Conservation (phyloP, 1,139 yeast species). For the Pichia sp. region DNA sequence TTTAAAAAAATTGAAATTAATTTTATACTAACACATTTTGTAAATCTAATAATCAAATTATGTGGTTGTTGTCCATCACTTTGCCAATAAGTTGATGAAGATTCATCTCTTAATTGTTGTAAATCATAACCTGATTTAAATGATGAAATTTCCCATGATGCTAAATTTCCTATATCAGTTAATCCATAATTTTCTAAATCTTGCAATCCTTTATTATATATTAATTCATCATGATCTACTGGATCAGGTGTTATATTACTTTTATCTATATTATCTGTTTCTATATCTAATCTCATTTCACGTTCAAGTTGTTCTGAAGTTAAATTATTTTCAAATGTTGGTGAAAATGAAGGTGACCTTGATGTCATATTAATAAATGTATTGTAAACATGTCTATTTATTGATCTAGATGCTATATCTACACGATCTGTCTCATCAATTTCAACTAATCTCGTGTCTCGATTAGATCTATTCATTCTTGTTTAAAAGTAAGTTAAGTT, state of each 20-base stretch:
- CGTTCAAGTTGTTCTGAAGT: not conserved
- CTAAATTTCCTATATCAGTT: slow-evolving; percentile 72
- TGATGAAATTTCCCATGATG: slow-evolving; percentile 82
- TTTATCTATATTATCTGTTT: slow-evolving; percentile 10
- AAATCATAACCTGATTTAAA: slow-evolving; percentile 69
- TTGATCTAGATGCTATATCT: too few species aligned
- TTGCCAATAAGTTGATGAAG: slow-evolving; percentile 82
- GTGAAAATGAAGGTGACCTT: not conserved
- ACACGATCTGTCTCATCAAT: too few species aligned
- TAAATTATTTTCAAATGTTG: not conserved
- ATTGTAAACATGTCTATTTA: not conserved
- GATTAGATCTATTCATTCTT: too few species aligned
- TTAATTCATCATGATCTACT: slow-evolving; percentile 30
- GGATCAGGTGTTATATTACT: slow-evolving; percentile 3
- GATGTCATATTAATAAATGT: not conserved
- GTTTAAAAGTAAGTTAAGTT: too few species aligned
- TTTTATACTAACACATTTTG: slow-evolving; percentile 67
- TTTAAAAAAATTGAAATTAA: slow-evolving; percentile 67
- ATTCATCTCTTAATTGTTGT: slow-evolving; percentile 63
- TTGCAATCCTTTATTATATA: slow-evolving; percentile 39
- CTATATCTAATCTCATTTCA: not conserved
- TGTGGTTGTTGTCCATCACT: slow-evolving; percentile 96
- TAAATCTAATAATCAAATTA: slow-evolving; percentile 68
- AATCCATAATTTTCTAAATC: slow-evolving; percentile 52
- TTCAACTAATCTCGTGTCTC: too few species aligned